Base-by-base conservation (phyloP, 805 yeast species). In the Nakazawaea ambrosiae region DNA sequence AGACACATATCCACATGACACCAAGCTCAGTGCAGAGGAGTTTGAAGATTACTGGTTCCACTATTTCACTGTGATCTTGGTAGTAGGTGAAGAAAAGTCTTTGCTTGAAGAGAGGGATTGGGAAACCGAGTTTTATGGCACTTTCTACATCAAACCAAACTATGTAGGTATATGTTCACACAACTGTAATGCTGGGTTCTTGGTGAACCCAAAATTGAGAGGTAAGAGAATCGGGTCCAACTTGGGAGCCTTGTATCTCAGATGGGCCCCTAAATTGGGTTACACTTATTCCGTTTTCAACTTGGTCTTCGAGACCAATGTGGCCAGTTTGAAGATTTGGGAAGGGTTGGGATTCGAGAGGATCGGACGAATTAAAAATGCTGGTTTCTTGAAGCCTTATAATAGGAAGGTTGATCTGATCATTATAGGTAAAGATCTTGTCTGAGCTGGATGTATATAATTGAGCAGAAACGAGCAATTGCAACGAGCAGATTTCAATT, bases 221-320 rank as follows among this genome's bases (percentile, higher is more conserved):
- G 92, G 94, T 0, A 55, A 66, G 33, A 48, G 58, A 11, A 57
- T 85, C 12, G 96, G 96, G 1, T 66, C 61, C 25, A 69, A 69
- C n/a, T 51, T 89, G 51, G 97, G 94, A 4, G 61, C 61, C 39
- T 60, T 70, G 30, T 89, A 84, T 53, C 53, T 87, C 31, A 53
- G 60, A 35, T 77, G 81, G 75, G 96, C 92, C 0, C 89, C 94
- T 0, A 50, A 67, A 34, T 59, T 89, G 23, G 96, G 96, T 0
- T 89, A 81, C 58, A 74, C 69, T 5, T 85, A 85, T 50, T 80
- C 90, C 5, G 90, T 89, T 11, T 89, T 84, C 67, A 89, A 89
- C 57, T 66, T 89, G 34, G 97, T 89, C 1, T 89, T 81, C 53
- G 92, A 68, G 34, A 78, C 88, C 2, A 89, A 89, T 53, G 62